A percentile compares a stretch with the other conserved stretches of the same genome.
These are phyloP conservation scores for Solanum lycopersicoides DNA, from an alignment of 257 asterid species.

Conservation along the genomic window DNA sequence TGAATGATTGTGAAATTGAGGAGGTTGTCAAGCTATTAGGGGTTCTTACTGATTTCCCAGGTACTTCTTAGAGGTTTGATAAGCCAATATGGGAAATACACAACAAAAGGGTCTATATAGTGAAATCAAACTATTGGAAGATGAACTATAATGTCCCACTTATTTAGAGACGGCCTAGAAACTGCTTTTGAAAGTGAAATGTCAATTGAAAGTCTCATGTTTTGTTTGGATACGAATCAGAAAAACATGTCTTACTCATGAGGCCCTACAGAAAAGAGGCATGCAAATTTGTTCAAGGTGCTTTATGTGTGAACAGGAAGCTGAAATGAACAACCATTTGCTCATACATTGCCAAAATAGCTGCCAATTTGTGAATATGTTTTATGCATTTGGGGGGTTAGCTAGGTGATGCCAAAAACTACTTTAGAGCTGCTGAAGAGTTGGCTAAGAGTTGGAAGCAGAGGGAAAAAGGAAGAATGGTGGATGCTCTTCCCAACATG, in stretches of 20 bases:
- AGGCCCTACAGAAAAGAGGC: background rate
- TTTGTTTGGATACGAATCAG: background rate
- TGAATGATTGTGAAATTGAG: background rate
- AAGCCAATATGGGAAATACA: background rate
- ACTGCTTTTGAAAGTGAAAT: background rate
- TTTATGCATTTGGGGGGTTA: background rate
- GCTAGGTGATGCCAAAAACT: background rate
- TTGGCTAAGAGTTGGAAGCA: background rate
- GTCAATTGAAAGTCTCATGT: background rate
- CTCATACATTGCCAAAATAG: background rate
- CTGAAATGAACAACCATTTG: background rate
- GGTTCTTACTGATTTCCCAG: background rate
- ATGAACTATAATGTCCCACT: background rate
- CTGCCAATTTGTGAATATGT: background rate
- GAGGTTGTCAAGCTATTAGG: background rate
- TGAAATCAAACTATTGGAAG: background rate
- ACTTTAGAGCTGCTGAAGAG: background rate
- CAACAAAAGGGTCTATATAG: background rate
- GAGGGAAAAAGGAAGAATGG: background rate
- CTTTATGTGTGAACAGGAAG: background rate
- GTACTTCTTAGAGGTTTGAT: background rate
- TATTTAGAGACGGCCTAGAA: background rate
- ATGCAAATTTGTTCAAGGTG: background rate
- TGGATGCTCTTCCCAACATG: background rate
- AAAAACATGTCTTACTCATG: background rate